Evolutionary conservation across 257 asterid genomes (phyloP).

Genomic region (Solanum chiquidenum): DNA sequence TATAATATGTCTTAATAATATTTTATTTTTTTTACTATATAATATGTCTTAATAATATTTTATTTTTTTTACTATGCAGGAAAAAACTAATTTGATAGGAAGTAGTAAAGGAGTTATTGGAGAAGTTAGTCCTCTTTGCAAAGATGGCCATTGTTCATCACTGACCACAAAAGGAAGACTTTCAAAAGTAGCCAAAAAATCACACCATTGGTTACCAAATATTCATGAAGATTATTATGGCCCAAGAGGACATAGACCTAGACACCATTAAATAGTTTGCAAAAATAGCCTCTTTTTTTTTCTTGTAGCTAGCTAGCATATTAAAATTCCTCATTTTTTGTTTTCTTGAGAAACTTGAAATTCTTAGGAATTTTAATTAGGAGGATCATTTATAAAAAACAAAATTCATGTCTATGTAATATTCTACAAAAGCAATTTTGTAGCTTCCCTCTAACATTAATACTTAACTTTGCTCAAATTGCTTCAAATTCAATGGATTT

Average conservation of each 20-base stretch:
- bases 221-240: conserved; percentile 87
- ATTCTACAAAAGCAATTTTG: neutral
- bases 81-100: neutral
- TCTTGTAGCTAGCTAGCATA: neutral
- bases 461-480: neutral
- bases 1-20: neutral
- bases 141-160: conserved; percentile 17
- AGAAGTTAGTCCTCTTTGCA: conserved; percentile 2
- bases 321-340: neutral
- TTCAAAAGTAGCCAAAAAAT: conserved; percentile 29
- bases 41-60: too few species aligned
- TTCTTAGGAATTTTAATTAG: neutral
- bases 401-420: neutral
- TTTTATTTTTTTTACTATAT: neutral
- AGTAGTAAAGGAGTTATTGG: conserved; percentile 1
- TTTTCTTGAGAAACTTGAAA: neutral
- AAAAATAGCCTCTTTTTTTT: neutral
- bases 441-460: neutral
- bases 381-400: neutral
- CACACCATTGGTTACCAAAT: conserved; percentile 70
- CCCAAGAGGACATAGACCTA: conserved; percentile 57
- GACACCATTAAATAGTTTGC: conserved; percentile 33
- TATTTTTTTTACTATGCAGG: conserved; percentile 2
- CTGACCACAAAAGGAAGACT: conserved; percentile 24
- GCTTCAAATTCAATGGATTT: neutral